Conservation (phyloP, 2,329 filamentous ascomycete genomes). For the Proliferodiscus dingleyae region DNA sequence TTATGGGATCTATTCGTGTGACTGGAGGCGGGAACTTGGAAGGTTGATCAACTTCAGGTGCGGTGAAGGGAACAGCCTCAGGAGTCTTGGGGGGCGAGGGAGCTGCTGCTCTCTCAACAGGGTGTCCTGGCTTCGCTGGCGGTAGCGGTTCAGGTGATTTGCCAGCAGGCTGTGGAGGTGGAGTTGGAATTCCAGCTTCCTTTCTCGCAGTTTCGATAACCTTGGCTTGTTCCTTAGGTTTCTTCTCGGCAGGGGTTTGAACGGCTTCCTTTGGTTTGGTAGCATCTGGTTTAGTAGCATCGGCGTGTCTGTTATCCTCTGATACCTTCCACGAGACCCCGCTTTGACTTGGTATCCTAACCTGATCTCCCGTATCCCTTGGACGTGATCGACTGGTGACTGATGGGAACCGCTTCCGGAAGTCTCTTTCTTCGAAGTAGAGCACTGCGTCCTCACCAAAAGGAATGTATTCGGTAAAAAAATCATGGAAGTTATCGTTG, state of each 20-base stretch:
- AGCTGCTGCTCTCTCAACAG: constrained; percentile 8
- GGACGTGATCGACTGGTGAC: constrained; percentile 33
- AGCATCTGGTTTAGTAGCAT: constrained; percentile 38
- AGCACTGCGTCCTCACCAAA: constrained; percentile 92
- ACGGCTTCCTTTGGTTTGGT: constrained; percentile 24
- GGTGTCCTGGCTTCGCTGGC: constrained; percentile 15
- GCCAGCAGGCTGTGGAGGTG: constrained; percentile 11
- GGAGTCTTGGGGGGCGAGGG: neutral
- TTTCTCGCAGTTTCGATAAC: constrained; percentile 33
- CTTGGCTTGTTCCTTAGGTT: constrained; percentile 29
- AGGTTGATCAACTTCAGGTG: constrained; percentile 61
- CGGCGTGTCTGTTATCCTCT: constrained; percentile 58
- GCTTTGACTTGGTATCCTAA: constrained; percentile 80
- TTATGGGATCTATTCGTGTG: constrained; percentile 71
- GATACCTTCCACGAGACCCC: constrained; percentile 78
- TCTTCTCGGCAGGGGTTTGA: constrained; percentile 26
- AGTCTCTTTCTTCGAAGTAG: constrained; percentile 93
- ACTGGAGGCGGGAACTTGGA: constrained; percentile 57
- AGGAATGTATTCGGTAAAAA: constrained; percentile 95
- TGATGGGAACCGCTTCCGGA: constrained; percentile 75
- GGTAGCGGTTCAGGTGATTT: constrained; percentile 22
- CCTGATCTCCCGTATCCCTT: constrained; percentile 59
- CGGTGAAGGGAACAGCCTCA: constrained; percentile 32
- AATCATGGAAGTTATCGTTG: constrained; percentile 98
- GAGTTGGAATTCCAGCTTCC: constrained; percentile 23